Evolutionary conservation across 192 early-diverging fungal genomes (phyloP).

Genomic region (Borealophlyctis nickersoniae): DNA sequence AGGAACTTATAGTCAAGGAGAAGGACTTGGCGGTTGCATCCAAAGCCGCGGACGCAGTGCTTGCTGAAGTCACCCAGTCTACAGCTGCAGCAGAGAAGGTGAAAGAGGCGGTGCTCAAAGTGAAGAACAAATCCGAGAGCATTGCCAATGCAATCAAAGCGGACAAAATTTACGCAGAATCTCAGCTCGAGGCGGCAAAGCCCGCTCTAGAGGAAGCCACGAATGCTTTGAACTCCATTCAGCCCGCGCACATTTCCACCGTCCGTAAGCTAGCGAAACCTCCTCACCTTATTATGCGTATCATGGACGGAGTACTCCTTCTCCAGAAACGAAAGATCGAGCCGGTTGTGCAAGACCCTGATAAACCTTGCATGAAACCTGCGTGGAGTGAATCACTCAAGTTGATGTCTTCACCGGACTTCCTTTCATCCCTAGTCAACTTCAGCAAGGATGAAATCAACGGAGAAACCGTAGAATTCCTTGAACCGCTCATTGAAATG

Average conservation of each 20-base stretch:
- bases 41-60: conserved; percentile 54
- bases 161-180: conserved; percentile 56
- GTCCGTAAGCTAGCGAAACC: conserved; percentile 65
- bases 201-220: conserved; percentile 62
- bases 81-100: conserved; percentile 63
- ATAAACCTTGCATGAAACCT: conserved; percentile 55
- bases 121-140: conserved; percentile 61
- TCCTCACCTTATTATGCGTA: conserved; percentile 65
- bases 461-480: conserved; percentile 59
- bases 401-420: conserved; percentile 58
- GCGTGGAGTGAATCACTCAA: conserved; percentile 64
- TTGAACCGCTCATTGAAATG: conserved; percentile 61
- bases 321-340: conserved; percentile 55
- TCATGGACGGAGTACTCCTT: conserved; percentile 64
- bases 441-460: conserved; percentile 67
- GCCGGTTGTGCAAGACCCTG: conserved; percentile 55
- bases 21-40: conserved; percentile 58
- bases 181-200: conserved; percentile 59
- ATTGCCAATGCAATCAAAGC: conserved; percentile 64
- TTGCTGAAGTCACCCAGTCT: conserved; percentile 55
- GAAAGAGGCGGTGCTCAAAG: conserved; percentile 62
- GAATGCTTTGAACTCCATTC: conserved; percentile 62
- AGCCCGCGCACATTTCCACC: conserved; percentile 61
- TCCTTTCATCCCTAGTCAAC: conserved; percentile 52
- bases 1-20: conserved; percentile 64